A percentile compares a stretch with the other conserved stretches of the same genome.
Evolutionary conservation across 2,329 filamentous ascomycete species (phyloP).

Genomic region (Exophiala spinifera): DNA sequence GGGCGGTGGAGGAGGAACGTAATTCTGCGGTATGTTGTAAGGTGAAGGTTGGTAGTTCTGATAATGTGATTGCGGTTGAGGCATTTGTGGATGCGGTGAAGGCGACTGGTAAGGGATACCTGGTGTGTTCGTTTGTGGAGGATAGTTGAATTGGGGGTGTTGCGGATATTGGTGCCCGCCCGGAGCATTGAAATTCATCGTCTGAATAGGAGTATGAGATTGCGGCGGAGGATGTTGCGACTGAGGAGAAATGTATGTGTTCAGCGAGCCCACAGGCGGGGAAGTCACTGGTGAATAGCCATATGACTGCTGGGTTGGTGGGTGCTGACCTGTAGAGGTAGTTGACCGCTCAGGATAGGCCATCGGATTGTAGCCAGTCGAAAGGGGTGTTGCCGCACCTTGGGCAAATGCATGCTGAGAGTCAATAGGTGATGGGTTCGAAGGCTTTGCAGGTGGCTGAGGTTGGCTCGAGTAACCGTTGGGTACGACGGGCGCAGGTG

Average conservation of each 20-base stretch:
- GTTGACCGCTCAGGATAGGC: slow-evolving; percentile 39
- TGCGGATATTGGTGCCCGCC: slow-evolving; percentile 19
- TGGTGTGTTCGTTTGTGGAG: slow-evolving; percentile 40
- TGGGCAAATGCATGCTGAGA: slow-evolving; percentile 30
- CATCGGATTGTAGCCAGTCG: slow-evolving; percentile 51
- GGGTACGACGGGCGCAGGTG: slow-evolving; percentile 26
- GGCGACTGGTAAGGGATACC: slow-evolving; percentile 21
- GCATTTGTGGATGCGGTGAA: slow-evolving; percentile 24
- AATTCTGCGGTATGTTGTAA: slow-evolving; percentile 57
- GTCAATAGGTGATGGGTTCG: slow-evolving; percentile 23
- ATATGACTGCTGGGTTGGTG: slow-evolving; percentile 14
- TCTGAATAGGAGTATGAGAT: slow-evolving; percentile 17
- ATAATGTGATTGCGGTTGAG: slow-evolving; percentile 35
- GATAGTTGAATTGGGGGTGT: slow-evolving; percentile 20
- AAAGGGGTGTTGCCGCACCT: slow-evolving; percentile 41
- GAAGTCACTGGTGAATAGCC: slow-evolving; percentile 23
- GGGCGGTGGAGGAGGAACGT: slow-evolving; percentile 65
- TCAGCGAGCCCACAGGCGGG: slow-evolving; percentile 12
- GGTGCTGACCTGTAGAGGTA: slow-evolving; percentile 19
- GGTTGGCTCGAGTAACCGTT: slow-evolving; percentile 24
- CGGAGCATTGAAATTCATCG: slow-evolving; percentile 26
- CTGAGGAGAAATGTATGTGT: slow-evolving; percentile 18
- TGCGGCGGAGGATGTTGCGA: slow-evolving; percentile 10
- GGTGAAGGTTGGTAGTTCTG: slow-evolving; percentile 40
- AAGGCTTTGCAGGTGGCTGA: slow-evolving; percentile 12